phyloP scores from a whole-genome alignment of 2,329 filamentous ascomycete genomes.

The Diaporthe sp. region DNA sequence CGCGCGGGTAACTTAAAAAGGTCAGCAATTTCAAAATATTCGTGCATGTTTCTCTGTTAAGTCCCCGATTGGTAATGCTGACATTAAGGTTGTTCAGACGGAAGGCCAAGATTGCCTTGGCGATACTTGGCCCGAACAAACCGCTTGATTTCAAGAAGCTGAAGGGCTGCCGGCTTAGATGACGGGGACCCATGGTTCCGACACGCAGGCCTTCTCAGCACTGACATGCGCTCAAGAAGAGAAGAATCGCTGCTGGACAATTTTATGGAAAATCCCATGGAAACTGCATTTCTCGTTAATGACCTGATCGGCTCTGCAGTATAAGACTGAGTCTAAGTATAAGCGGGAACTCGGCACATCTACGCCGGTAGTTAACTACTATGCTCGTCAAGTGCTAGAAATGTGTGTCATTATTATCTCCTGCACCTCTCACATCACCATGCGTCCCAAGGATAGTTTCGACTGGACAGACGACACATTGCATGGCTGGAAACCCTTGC shows the following conservation, averaged over 20 bases:
- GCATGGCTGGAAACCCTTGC: background rate
- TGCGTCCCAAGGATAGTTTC: background rate
- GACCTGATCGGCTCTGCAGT: too few species aligned
- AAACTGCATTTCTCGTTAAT: too few species aligned
- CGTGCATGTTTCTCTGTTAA: background rate
- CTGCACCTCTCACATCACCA: background rate
- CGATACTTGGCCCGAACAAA: background rate
- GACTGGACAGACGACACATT: background rate
- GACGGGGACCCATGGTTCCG: too few species aligned
- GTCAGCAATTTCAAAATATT: background rate
- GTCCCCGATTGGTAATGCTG: background rate
- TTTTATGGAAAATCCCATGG: background rate
- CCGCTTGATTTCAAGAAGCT: background rate
- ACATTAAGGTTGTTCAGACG: background rate
- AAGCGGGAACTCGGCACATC: too few species aligned
- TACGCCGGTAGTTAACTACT: too few species aligned
- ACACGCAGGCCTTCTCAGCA: too few species aligned
- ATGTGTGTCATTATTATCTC: too few species aligned
- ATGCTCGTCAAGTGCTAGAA: too few species aligned
- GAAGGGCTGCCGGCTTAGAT: too few species aligned
- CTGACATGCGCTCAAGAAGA: too few species aligned
- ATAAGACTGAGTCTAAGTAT: too few species aligned
- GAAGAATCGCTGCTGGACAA: background rate
- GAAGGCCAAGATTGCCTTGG: background rate
- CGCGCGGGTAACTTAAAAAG: background rate